These are phyloP conservation scores for Dioszegia hungarica DNA, from an alignment of 768 basidiomycete genomes.

Conservation along the genomic window DNA sequence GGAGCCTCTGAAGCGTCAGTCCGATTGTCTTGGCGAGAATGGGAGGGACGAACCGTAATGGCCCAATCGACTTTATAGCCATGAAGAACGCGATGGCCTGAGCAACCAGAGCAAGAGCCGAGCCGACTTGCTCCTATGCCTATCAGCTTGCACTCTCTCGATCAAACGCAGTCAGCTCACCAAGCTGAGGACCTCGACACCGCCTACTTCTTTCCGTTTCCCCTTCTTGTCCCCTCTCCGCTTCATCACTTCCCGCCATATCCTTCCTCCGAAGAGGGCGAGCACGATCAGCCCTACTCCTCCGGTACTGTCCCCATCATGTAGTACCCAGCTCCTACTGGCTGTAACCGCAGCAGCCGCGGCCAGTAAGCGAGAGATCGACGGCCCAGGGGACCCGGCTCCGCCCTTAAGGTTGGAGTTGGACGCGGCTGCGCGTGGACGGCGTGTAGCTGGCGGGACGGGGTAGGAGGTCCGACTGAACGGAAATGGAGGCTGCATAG, in stretches of 20 bases:
- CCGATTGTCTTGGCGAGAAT: not conserved
- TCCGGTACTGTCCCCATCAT: conserved; percentile 10
- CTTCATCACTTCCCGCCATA: conserved; percentile 15
- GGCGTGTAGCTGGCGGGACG: not conserved
- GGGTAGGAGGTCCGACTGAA: conserved; percentile 1
- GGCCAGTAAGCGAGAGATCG: conserved; percentile 17
- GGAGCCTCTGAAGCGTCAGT: not conserved
- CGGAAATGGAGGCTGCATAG: conserved; percentile 4
- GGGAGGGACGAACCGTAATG: conserved; percentile 2
- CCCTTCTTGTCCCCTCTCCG: conserved; percentile 15
- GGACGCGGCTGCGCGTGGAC: not conserved
- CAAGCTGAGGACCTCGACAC: not conserved
- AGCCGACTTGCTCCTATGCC: not conserved
- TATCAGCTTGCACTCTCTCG: not conserved
- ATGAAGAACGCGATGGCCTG: conserved; percentile 9
- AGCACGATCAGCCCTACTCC: conserved; percentile 29
- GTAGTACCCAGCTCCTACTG: conserved; percentile 21
- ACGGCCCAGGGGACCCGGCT: conserved; percentile 4
- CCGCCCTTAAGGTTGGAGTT: not conserved
- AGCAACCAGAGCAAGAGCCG: not conserved
- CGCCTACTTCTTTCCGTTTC: conserved; percentile 6
- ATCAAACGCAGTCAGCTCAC: not conserved
- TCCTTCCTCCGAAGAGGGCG: conserved; percentile 22
- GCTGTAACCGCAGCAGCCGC: conserved; percentile 28
- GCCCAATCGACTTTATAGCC: conserved; percentile 3